Conservation (phyloP, 768 basidiomycete species). For the Saitozyma sp. region DNA sequence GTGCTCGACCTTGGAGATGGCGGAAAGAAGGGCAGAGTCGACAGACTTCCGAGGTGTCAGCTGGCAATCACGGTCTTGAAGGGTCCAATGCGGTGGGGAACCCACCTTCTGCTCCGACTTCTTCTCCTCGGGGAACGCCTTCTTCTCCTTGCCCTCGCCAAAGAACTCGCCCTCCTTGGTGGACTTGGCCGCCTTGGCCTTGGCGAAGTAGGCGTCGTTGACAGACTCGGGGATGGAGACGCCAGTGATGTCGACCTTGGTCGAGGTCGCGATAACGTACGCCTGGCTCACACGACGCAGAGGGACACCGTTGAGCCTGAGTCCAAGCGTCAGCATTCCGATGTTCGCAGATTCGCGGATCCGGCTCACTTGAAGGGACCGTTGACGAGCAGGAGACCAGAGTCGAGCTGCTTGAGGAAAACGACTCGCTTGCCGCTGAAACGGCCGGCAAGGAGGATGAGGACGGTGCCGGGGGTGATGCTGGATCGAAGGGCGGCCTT, state of each 20-base stretch:
- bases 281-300: slow-evolving; percentile 97
- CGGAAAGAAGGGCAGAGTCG: slow-evolving; percentile 65
- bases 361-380: slow-evolving; percentile 77
- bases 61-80: background rate
- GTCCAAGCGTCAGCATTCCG: slow-evolving; percentile 10
- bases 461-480: slow-evolving; percentile 89
- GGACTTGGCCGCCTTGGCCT: slow-evolving; percentile 67
- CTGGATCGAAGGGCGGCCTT: slow-evolving; percentile 71
- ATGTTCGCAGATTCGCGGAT: background rate
- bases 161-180: slow-evolving; percentile 98
- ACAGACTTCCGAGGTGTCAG: slow-evolving; percentile 34
- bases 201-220: slow-evolving; percentile 91
- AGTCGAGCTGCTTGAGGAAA: slow-evolving; percentile 88
- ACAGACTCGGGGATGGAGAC: slow-evolving; percentile 73
- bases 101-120: slow-evolving; percentile 82
- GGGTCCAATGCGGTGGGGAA: slow-evolving; percentile 48
- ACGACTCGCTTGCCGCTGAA: slow-evolving; percentile 99
- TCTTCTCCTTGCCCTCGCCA: slow-evolving; percentile 84
- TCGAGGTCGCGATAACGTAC: slow-evolving; percentile 97
- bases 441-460: slow-evolving; percentile 95
- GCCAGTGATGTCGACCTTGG: slow-evolving; percentile 76
- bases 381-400: slow-evolving; percentile 87
- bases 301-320: slow-evolving; percentile 86
- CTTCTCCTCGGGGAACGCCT: slow-evolving; percentile 80
- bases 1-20: slow-evolving; percentile 86